A percentile compares a stretch with the other conserved stretches of the same genome.
phyloP scores from a whole-genome alignment of 164 flowering plant genomes.

The Piper betle region DNA sequence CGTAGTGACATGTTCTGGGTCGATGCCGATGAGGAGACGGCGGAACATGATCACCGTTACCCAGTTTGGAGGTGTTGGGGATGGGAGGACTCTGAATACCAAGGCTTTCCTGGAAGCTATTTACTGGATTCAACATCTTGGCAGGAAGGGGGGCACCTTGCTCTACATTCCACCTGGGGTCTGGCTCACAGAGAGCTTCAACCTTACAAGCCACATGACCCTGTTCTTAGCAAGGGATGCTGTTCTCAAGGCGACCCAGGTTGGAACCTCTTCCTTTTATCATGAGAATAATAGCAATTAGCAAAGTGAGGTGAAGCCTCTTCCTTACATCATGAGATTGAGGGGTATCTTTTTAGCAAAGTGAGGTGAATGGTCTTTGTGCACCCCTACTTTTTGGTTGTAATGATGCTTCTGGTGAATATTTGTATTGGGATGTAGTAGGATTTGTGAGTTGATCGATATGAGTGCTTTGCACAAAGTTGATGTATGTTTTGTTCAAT shows the following conservation, averaged over 20 bases:
- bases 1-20: constrained; percentile 57
- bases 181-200: constrained; percentile 67
- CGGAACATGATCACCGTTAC: constrained; percentile 55
- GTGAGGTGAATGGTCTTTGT: no score
- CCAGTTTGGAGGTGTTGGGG: constrained; percentile 91
- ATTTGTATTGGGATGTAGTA: no score
- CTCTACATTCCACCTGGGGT: constrained; percentile 84
- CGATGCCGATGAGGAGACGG: constrained; percentile 56
- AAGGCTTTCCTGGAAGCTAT: constrained; percentile 71
- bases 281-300: neutral
- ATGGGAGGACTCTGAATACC: constrained; percentile 77
- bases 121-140: constrained; percentile 61
- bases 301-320: no score
- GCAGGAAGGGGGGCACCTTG: constrained; percentile 74
- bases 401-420: no score
- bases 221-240: constrained; percentile 77
- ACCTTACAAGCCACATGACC: constrained; percentile 90
- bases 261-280: constrained; percentile 4
- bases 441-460: no score
- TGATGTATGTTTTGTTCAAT: no score
- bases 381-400: no score
- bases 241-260: constrained; percentile 78
- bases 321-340: no score
- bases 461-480: no score
- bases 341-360: no score